These are phyloP conservation scores for Phaeosphaeria sp. DNA, from an alignment of 2,329 filamentous ascomycete species.

Conservation along the genomic window DNA sequence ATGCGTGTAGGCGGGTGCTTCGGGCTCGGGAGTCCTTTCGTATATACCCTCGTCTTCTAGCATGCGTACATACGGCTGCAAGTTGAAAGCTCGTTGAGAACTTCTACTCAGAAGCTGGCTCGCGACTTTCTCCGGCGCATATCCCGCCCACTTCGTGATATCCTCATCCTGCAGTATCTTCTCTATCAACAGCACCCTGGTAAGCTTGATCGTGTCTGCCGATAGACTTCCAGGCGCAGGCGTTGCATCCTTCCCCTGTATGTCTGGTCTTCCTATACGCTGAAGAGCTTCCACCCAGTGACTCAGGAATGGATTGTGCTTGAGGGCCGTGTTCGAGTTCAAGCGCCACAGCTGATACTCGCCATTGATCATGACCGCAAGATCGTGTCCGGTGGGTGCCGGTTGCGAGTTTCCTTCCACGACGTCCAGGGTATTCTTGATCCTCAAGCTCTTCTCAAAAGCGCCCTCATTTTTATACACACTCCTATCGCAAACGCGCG, in stretches of 20 bases:
- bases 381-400: constrained; percentile 25
- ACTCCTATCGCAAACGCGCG: constrained; percentile 12
- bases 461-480: constrained; percentile 4
- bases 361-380: constrained; percentile 43
- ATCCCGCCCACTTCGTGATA: constrained; percentile 6
- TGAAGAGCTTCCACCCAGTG: constrained; percentile 50
- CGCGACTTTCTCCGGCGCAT: constrained; percentile 25
- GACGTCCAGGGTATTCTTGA: constrained; percentile 43
- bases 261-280: constrained; percentile 12
- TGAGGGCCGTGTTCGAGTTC: constrained; percentile 36
- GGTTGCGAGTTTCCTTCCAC: constrained; percentile 25
- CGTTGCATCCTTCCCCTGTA: background rate
- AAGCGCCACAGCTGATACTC: constrained; percentile 45
- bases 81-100: constrained; percentile 26
- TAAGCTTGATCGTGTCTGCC: constrained; percentile 21
- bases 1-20: constrained; percentile 1
- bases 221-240: constrained; percentile 8
- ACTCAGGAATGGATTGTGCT: constrained; percentile 47
- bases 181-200: constrained; percentile 37
- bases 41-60: constrained; percentile 48
- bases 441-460: constrained; percentile 37
- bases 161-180: constrained; percentile 24
- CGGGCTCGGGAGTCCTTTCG: constrained; percentile 28
- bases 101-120: constrained; percentile 15
- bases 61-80: constrained; percentile 40